Conservation (phyloP, 768 basidiomycete species). For the Tricholoma bakamatsutake region DNA sequence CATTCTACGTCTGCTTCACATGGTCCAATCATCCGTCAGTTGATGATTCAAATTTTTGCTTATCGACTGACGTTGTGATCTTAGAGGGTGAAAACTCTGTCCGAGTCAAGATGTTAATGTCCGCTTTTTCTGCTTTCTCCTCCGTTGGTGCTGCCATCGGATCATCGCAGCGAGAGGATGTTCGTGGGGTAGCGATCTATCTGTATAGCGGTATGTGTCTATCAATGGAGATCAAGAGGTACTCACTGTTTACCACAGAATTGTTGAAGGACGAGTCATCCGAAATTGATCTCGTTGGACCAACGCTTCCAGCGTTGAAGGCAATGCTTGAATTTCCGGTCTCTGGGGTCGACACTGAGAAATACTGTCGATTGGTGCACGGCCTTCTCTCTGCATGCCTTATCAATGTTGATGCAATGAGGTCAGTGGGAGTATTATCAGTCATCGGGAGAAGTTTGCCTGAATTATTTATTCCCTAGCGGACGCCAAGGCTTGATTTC, state of each 20-base stretch:
- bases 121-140: conserved; percentile 57
- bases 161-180: conserved; percentile 58
- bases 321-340: conserved; percentile 54
- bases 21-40: conserved; percentile 47
- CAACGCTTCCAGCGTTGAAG: conserved; percentile 78
- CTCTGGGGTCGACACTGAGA: conserved; percentile 35
- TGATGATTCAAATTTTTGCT: neutral
- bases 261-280: conserved; percentile 82
- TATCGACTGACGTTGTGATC: conserved; percentile 2
- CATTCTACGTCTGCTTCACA: conserved; percentile 58
- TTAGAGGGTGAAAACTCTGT: conserved; percentile 50
- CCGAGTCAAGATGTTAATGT: conserved; percentile 57
- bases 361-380: conserved; percentile 61
- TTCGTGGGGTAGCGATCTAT: conserved; percentile 72
- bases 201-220: conserved; percentile 63
- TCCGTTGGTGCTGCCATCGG: conserved; percentile 54
- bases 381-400: conserved; percentile 83
- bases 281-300: conserved; percentile 72
- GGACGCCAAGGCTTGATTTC: conserved; percentile 76
- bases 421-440: conserved; percentile 41
- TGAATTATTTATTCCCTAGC: conserved; percentile 31
- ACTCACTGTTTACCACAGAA: conserved; percentile 34
- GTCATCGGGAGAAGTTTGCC: neutral
- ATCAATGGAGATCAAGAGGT: neutral
- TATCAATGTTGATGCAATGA: conserved; percentile 86